These are phyloP conservation scores for Protomyces lactucae-debilis DNA, from an alignment of 1,139 yeast genomes.

Conservation along the genomic window DNA sequence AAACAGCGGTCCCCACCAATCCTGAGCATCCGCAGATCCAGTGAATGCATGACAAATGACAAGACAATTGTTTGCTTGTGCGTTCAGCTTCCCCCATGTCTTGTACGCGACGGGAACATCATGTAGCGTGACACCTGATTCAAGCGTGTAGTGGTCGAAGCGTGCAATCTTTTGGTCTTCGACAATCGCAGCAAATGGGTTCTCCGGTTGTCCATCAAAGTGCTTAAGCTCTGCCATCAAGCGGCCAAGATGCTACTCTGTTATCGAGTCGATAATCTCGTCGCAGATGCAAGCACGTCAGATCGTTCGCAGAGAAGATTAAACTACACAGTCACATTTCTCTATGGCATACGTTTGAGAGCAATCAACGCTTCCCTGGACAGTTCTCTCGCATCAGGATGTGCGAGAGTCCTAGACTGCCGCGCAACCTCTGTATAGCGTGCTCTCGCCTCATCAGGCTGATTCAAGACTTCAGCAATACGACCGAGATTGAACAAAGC, in stretches of 20 bases:
- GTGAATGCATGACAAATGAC: constrained; percentile 92
- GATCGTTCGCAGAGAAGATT: not conserved
- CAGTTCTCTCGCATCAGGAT: not conserved
- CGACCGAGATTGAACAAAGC: constrained; percentile 17
- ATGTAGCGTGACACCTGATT: constrained; percentile 69
- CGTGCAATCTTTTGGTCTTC: constrained; percentile 75
- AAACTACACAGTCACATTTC: not conserved
- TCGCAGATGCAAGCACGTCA: too few species aligned
- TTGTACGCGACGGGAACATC: constrained; percentile 91
- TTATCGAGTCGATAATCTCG: not conserved
- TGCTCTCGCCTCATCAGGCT: constrained; percentile 1
- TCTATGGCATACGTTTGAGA: not conserved
- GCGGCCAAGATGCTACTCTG: not conserved
- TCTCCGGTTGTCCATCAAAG: constrained; percentile 36
- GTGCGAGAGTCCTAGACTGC: not conserved
- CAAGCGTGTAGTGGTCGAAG: constrained; percentile 69
- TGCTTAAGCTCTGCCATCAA: constrained; percentile 3
- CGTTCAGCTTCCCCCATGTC: constrained; percentile 84
- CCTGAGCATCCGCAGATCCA: constrained; percentile 90
- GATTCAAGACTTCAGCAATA: constrained; percentile 3
- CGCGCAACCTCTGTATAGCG: not conserved
- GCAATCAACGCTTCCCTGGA: not conserved
- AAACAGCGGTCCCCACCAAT: constrained; percentile 97
- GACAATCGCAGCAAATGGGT: constrained; percentile 69
- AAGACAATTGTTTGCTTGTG: constrained; percentile 63